Evolutionary conservation across 2,329 filamentous ascomycete species (phyloP).

Genomic region (Metarhizium anisopliae): DNA sequence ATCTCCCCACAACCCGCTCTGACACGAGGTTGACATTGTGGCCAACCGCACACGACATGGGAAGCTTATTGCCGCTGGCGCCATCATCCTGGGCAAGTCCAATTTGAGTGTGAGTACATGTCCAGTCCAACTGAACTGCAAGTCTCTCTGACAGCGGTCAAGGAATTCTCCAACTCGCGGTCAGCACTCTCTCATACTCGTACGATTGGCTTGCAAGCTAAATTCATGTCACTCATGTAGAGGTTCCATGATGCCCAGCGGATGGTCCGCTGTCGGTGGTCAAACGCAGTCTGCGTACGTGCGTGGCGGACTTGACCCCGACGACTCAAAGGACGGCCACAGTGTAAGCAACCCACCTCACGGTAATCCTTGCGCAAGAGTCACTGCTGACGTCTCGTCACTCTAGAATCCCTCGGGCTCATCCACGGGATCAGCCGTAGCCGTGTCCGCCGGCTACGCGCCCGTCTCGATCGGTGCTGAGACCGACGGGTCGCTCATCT

Average conservation of each 20-base stretch:
- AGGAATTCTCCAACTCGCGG: background rate
- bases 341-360: slow-evolving; percentile 1
- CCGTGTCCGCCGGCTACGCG: slow-evolving; percentile 42
- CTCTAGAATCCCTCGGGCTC: slow-evolving; percentile 35
- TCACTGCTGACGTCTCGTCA: background rate
- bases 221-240: no score
- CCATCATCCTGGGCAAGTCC: slow-evolving; percentile 10
- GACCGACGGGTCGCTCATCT: slow-evolving; percentile 35
- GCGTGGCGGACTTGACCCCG: slow-evolving; percentile 1
- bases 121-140: no score
- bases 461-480: slow-evolving; percentile 49
- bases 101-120: slow-evolving; percentile 7
- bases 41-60: background rate
- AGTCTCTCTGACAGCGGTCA: background rate
- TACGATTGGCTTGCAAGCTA: no score
- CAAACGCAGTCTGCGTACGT: slow-evolving; percentile 10
- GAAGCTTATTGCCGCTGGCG: slow-evolving; percentile 3
- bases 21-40: no score
- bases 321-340: slow-evolving; percentile 6
- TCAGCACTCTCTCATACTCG: no score
- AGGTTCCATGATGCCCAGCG: background rate
- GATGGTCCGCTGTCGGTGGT: slow-evolving; percentile 10
- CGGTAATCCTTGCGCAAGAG: background rate
- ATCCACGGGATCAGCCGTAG: slow-evolving; percentile 45
- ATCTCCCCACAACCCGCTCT: background rate